Percentiles rank a stretch among this genome's conserved stretches.
Conservation (phyloP, 768 basidiomycete species). For the Dioszegia crocea region DNA sequence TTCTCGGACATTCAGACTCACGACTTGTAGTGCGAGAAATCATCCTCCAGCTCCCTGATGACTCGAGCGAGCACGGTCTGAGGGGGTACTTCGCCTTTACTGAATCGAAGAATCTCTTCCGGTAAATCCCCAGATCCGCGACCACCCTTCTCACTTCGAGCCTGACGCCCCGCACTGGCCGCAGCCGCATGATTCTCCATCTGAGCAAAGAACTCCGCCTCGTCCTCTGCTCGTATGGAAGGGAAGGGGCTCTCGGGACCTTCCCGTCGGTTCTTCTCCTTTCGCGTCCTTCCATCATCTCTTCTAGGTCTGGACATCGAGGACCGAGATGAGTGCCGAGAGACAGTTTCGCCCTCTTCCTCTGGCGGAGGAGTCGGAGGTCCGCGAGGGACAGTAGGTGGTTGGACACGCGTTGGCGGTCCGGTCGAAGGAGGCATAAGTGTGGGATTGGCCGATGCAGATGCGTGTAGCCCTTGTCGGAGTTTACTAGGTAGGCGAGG, state of each 20-base stretch:
- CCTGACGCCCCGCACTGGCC: too few relatives aligned
- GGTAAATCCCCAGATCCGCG: not conserved
- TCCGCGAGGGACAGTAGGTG: not conserved
- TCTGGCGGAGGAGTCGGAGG: slow-evolving; percentile 23
- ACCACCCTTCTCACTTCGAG: too few relatives aligned
- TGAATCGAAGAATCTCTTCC: not conserved
- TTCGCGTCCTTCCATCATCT: slow-evolving; percentile 57
- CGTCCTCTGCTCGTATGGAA: slow-evolving; percentile 71
- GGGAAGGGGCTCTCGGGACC: slow-evolving; percentile 59
- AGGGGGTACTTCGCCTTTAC: slow-evolving; percentile 62
- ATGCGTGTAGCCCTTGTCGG: slow-evolving; percentile 33
- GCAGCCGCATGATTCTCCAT: slow-evolving; percentile 44
- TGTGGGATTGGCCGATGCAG: slow-evolving; percentile 20
- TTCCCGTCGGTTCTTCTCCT: slow-evolving; percentile 60
- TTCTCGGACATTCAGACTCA: slow-evolving; percentile 50
- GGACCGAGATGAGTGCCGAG: not conserved
- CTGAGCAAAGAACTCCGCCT: slow-evolving; percentile 66
- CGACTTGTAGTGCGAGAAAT: slow-evolving; percentile 93
- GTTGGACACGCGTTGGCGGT: slow-evolving; percentile 18
- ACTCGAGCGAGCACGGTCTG: slow-evolving; percentile 83
- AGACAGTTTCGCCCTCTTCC: not conserved
- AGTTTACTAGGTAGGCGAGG: slow-evolving; percentile 56
- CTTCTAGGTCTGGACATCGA: slow-evolving; percentile 42
- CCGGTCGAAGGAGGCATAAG: slow-evolving; percentile 26
- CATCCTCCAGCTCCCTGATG: slow-evolving; percentile 83